Evolutionary conservation across 2,329 filamentous ascomycete genomes (phyloP).

Genomic region (Dothistroma septosporum): DNA sequence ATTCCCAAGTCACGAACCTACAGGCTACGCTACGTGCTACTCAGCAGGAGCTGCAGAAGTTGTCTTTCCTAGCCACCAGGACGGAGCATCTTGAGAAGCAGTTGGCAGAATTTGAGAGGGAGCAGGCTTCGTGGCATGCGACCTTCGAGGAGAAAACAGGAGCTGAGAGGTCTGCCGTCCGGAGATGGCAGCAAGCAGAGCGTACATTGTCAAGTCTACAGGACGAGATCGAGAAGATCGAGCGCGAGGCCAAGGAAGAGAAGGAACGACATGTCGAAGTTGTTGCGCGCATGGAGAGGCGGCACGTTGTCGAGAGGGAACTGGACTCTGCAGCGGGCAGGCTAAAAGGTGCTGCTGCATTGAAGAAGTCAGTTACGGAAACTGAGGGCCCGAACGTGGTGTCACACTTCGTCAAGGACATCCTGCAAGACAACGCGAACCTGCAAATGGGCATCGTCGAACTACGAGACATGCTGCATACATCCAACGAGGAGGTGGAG

Average conservation of each 20-base stretch:
- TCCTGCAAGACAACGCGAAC: constrained; percentile 91
- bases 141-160: constrained; percentile 64
- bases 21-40: constrained; percentile 73
- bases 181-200: constrained; percentile 83
- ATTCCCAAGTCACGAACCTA: constrained; percentile 71
- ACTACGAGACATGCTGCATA: constrained; percentile 81
- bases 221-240: constrained; percentile 83
- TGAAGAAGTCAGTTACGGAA: constrained; percentile 58
- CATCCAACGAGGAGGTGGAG: constrained; percentile 92
- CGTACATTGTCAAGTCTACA: constrained; percentile 72
- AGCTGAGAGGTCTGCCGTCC: constrained; percentile 72
- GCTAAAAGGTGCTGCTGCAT: constrained; percentile 74
- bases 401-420: constrained; percentile 93
- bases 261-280: constrained; percentile 76
- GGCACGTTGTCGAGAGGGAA: constrained; percentile 76
- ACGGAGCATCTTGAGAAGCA: constrained; percentile 78
- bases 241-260: constrained; percentile 76
- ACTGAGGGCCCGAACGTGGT: constrained; percentile 66
- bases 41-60: constrained; percentile 68
- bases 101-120: constrained; percentile 71
- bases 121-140: constrained; percentile 69
- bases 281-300: constrained; percentile 75
- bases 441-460: constrained; percentile 89
- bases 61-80: constrained; percentile 69
- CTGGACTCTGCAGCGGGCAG: constrained; percentile 73